Evolutionary conservation across 1,139 yeast genomes (phyloP).

Genomic region (Yamadazyma kanchanaburiensis): DNA sequence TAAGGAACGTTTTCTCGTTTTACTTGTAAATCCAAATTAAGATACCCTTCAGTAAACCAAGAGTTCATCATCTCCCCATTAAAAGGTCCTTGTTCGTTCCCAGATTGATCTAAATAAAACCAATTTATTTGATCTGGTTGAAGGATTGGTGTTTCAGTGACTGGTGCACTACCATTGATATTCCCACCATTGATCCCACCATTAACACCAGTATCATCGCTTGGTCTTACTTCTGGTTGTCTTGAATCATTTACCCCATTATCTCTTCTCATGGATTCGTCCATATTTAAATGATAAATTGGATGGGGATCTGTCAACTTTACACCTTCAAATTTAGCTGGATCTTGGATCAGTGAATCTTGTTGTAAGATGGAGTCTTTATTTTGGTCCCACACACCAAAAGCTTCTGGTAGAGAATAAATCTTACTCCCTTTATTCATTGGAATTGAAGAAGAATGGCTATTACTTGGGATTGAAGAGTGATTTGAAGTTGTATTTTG

Average conservation of each 20-base stretch:
- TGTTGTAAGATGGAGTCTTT: slow-evolving; percentile 28
- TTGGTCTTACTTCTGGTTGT: not conserved
- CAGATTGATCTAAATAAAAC: slow-evolving; percentile 71
- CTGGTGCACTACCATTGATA: not conserved
- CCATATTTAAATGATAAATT: slow-evolving; percentile 33
- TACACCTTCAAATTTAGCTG: slow-evolving; percentile 20
- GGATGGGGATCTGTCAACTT: slow-evolving; percentile 27
- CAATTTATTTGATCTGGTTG: slow-evolving; percentile 51
- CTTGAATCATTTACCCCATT: not conserved
- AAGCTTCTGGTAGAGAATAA: slow-evolving; percentile 52
- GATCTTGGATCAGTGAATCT: slow-evolving; percentile 5
- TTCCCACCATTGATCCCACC: not conserved
- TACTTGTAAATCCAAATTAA: slow-evolving; percentile 52
- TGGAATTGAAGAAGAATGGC: slow-evolving; percentile 22
- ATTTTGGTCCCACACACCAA: slow-evolving; percentile 50
- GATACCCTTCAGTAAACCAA: slow-evolving; percentile 67
- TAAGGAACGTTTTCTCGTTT: slow-evolving; percentile 51
- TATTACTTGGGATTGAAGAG: slow-evolving; percentile 1
- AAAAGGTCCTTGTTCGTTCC: slow-evolving; percentile 79
- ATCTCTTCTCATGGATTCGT: slow-evolving; percentile 8
- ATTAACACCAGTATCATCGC: not conserved
- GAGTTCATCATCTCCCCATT: slow-evolving; percentile 72
- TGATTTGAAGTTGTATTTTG: slow-evolving; percentile 10
- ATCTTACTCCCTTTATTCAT: slow-evolving; percentile 34
- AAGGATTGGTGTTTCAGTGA: slow-evolving; percentile 1